A percentile compares a stretch with the other conserved stretches of the same genome.
Conservation (phyloP, 2,329 filamentous ascomycete genomes). For the Phialemonium atrogriseum region DNA sequence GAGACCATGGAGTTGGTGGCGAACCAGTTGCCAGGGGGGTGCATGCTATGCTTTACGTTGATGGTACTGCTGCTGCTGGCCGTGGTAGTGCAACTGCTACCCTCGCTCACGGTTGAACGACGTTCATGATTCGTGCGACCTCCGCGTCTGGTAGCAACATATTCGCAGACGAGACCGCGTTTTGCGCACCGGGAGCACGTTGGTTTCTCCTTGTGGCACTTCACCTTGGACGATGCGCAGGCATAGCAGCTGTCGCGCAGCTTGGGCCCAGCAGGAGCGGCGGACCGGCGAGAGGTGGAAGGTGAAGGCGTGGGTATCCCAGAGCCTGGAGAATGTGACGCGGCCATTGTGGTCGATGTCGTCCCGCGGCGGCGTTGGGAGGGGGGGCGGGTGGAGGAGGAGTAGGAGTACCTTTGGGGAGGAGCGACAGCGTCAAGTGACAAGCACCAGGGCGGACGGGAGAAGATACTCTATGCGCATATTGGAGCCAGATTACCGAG, state of each 20-base stretch:
- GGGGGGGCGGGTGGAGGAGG: too few relatives aligned
- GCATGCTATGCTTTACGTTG: neutral
- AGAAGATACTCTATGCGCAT: too few relatives aligned
- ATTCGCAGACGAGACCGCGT: slow-evolving; percentile 20
- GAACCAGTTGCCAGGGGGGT: neutral
- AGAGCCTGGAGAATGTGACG: too few relatives aligned
- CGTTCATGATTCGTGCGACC: slow-evolving; percentile 6
- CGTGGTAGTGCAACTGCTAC: neutral
- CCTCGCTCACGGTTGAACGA: neutral
- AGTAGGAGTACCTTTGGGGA: too few relatives aligned
- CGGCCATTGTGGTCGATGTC: too few relatives aligned
- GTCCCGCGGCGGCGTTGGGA: too few relatives aligned
- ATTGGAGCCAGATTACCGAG: too few relatives aligned
- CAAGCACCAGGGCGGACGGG: too few relatives aligned
- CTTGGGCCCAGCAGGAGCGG: too few relatives aligned
- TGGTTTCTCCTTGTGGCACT: slow-evolving; percentile 23
- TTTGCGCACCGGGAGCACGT: slow-evolving; percentile 23
- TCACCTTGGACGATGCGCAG: slow-evolving; percentile 26
- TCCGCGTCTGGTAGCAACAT: slow-evolving; percentile 15
- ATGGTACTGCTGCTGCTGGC: neutral
- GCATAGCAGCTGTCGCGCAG: slow-evolving; percentile 27
- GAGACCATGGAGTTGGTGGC: neutral
- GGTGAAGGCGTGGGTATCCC: too few relatives aligned
- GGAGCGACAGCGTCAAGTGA: too few relatives aligned
- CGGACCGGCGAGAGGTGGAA: too few relatives aligned